Conservation (phyloP, 176 grass and related monocot genomes). For the Hordeum marinum region DNA sequence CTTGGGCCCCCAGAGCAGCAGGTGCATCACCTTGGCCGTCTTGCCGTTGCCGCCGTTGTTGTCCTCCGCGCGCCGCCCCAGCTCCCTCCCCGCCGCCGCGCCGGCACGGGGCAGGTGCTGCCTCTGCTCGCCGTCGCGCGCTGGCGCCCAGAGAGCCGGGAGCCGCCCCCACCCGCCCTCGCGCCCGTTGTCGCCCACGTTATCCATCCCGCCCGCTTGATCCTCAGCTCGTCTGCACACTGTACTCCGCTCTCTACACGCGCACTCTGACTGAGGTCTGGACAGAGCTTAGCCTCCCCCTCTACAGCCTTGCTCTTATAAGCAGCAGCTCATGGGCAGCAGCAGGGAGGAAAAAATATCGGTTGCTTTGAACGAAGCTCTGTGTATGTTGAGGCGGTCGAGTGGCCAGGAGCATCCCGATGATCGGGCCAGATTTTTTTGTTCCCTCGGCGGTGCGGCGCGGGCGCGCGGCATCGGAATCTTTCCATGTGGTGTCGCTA, state of each 20-base stretch:
- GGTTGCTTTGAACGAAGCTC: neutral
- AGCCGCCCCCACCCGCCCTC: conserved; percentile 47
- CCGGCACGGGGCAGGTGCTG: neutral
- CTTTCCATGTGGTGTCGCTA: neutral
- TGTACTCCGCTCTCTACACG: too few species aligned
- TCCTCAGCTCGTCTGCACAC: neutral
- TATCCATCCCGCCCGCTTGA: neutral
- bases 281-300: neutral
- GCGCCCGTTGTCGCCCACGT: conserved; percentile 33
- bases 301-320: neutral
- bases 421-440: neutral
- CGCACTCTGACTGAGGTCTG: too few species aligned
- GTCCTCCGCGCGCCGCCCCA: neutral
- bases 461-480: neutral
- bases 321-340: neutral
- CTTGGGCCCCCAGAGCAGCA: conserved; percentile 76
- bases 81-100: neutral
- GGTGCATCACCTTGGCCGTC: conserved; percentile 65
- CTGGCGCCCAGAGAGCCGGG: neutral
- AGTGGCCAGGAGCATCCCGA: neutral
- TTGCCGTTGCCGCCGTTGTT: neutral
- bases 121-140: conserved; percentile 20
- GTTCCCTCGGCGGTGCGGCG: neutral
- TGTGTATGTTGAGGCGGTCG: neutral
- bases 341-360: neutral